A percentile compares a stretch with the other conserved stretches of the same genome.
Evolutionary conservation across 2,329 filamentous ascomycete genomes (phyloP).

Genomic region (Sarocladium strictum): DNA sequence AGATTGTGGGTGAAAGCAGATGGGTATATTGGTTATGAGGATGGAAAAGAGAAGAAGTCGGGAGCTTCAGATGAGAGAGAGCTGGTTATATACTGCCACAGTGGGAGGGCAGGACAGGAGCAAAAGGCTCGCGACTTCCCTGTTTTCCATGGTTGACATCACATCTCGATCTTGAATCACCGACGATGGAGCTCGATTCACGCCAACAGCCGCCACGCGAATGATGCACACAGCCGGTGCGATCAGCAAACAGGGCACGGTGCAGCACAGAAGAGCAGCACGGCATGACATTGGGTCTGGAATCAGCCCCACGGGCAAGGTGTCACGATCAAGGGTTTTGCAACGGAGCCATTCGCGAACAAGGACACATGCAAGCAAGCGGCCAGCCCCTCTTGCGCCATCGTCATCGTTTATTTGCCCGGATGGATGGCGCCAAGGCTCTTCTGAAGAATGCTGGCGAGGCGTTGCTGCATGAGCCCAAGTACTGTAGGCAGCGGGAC

Average conservation of each 20-base stretch:
- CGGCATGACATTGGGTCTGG: neutral
- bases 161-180: slow-evolving; percentile 8
- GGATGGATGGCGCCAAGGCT: neutral
- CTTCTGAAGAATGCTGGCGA: neutral
- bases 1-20: neutral
- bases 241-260: slow-evolving; percentile 1
- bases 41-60: neutral
- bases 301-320: neutral
- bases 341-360: neutral
- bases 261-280: slow-evolving; percentile 1
- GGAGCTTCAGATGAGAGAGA: neutral
- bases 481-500: neutral
- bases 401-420: slow-evolving; percentile 4
- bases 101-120: neutral
- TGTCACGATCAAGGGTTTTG: neutral
- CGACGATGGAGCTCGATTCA: slow-evolving; percentile 5
- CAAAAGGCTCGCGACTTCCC: neutral
- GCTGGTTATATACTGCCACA: slow-evolving; percentile 1
- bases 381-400: neutral
- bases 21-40: slow-evolving; percentile 4
- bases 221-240: neutral
- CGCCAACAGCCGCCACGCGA: neutral
- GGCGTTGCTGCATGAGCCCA: neutral
- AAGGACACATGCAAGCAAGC: slow-evolving; percentile 4
- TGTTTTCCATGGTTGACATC: slow-evolving; percentile 6